Evolutionary conservation across 495 filamentous ascomycete species (phyloP), one percentile per base, ranked within the genome.

Genomic region (Talaromyces adpressus): DNA sequence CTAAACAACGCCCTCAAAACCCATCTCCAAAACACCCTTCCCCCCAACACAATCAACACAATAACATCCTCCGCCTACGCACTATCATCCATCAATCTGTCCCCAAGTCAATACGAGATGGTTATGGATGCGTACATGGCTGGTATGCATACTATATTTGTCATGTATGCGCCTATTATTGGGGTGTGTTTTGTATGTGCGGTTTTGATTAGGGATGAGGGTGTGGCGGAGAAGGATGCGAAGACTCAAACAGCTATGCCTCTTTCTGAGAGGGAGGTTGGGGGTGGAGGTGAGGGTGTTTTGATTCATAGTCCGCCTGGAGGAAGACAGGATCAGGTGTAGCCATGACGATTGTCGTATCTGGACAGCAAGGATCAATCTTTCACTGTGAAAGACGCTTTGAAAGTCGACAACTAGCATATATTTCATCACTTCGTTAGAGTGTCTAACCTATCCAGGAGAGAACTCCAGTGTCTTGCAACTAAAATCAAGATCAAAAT

Each of bases 131-230:
- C 25, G 3, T 61, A 61, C 12, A 61, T 61, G 59, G 25, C 30
- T 18, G 59, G 36, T 23, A 41, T 61, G 59, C 59, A 61, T 61
- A 36, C 18, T 25, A 51, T 61, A 20, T 61, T 61, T 51, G 27
- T 61, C 18, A 45, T 51, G 36, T 61, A 61, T 29, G 59, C 59
- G 25, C 59, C 41, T 25, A 41, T 61, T 16, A 61, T 61, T 34
- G 34, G 36, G 14, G 20, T 61, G 14, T 61, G 34, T 45, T 61
- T 61, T 23, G 9, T 61, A 30, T 61, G 36, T 23, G 41, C 59
- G 7, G 36, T 61, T 20, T 49, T 61, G 36, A 45, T 61, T 23
- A 41, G 32, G 27, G 59, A 61, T 41, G 25, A 61, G 8, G 59
- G 59, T 18, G 36, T 61, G 18, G 59, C 36, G n/a, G 54, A 57